These are phyloP conservation scores for Pleurozium schreberi DNA, from an alignment of 225 moss, liverwort and hornwort species.

Conservation along the genomic window DNA sequence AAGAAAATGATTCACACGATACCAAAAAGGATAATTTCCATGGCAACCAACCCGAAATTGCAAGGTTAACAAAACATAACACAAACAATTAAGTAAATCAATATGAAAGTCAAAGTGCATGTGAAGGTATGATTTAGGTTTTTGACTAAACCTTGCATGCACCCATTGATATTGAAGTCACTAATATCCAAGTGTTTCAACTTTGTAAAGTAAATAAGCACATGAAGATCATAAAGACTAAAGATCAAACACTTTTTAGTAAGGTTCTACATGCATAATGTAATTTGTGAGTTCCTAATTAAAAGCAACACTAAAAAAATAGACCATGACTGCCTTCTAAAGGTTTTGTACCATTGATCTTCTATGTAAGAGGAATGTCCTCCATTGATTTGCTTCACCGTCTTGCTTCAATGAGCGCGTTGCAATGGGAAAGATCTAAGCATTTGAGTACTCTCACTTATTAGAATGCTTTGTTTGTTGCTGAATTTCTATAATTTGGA, in stretches of 20 bases:
- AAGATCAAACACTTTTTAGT: not conserved
- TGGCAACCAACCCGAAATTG: accelerated
- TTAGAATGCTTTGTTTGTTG: too few species aligned
- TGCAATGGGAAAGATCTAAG: too few species aligned
- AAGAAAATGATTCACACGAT: not conserved
- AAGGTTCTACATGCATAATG: not conserved
- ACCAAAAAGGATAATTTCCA: not conserved
- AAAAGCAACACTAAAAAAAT: too few species aligned
- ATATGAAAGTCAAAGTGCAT: not conserved
- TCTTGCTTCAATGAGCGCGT: too few species aligned
- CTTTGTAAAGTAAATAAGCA: not conserved
- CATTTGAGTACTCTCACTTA: too few species aligned
- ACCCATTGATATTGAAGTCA: not conserved
- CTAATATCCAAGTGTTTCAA: not conserved
- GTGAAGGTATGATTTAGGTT: not conserved
- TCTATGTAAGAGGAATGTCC: too few species aligned
- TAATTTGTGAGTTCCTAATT: not conserved
- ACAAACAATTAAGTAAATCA: not conserved
- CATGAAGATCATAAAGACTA: not conserved
- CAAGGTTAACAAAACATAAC: not conserved
- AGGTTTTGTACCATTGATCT: too few species aligned
- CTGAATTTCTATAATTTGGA: not conserved
- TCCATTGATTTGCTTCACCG: too few species aligned
- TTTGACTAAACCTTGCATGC: not conserved
- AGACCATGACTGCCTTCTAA: too few species aligned